phyloP scores from a whole-genome alignment of 805 yeast species.

The Debaryomyces castellii region DNA sequence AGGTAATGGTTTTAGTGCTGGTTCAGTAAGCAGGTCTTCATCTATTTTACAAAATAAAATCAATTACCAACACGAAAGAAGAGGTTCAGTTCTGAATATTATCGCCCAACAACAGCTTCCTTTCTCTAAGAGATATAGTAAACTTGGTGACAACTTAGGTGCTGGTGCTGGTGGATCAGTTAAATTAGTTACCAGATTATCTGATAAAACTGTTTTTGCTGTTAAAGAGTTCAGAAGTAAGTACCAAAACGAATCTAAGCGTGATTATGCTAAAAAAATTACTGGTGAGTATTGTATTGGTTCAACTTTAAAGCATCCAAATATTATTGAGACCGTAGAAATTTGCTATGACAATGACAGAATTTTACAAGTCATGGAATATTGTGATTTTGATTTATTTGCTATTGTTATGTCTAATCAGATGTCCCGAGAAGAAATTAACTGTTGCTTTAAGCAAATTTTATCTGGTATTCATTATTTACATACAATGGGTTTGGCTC shows the following conservation, averaged over 20 bases:
- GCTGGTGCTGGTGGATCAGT: conserved; percentile 91
- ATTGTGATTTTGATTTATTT: conserved; percentile 81
- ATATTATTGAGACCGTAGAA: conserved; percentile 76
- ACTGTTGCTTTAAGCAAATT: conserved; percentile 77
- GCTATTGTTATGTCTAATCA: conserved; percentile 85
- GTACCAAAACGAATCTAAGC: conserved; percentile 64
- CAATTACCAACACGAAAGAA: conserved; percentile 30
- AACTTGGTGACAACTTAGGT: conserved; percentile 71
- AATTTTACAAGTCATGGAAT: conserved; percentile 91
- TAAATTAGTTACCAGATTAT: conserved; percentile 63
- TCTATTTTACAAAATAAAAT: conserved; percentile 29
- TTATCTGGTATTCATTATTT: conserved; percentile 69
- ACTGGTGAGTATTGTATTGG: conserved; percentile 90
- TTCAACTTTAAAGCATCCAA: conserved; percentile 77
- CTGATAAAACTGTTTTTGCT: conserved; percentile 73
- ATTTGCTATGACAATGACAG: conserved; percentile 68
- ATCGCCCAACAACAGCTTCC: conserved; percentile 27
- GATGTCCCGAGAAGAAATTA: conserved; percentile 78
- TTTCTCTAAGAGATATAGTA: conserved; percentile 59
- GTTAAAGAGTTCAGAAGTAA: conserved; percentile 80
- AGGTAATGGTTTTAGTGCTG: conserved; percentile 14
- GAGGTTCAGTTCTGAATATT: conserved; percentile 34
- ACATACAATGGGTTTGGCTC: conserved; percentile 78
- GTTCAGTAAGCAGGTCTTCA: conserved; percentile 30
- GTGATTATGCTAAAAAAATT: conserved; percentile 82